Evolutionary conservation across 257 asterid species (phyloP).

Genomic region (Capsicum baccatum): DNA sequence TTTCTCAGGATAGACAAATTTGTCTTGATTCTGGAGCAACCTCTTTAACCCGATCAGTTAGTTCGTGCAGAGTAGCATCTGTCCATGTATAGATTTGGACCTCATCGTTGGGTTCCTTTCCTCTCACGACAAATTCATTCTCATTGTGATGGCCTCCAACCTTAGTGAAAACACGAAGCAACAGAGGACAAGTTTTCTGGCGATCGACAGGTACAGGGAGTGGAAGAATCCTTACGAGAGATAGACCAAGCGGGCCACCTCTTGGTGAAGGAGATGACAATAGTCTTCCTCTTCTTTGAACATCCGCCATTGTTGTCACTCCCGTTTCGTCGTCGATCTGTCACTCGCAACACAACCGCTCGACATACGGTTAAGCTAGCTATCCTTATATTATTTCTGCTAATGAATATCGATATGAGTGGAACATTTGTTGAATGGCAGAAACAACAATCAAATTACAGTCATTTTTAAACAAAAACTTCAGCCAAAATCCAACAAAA

Average conservation of each 20-base stretch:
- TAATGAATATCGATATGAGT: too few species aligned
- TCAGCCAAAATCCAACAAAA: too few species aligned
- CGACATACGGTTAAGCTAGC: too few species aligned
- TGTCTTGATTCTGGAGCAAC: slow-evolving; percentile 84
- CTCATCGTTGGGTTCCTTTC: slow-evolving; percentile 99
- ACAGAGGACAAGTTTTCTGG: slow-evolving; percentile 18
- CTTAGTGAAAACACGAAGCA: slow-evolving; percentile 29
- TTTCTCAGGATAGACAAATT: slow-evolving; percentile 78
- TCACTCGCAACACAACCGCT: neutral
- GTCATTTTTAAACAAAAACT: too few species aligned
- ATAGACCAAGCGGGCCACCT: slow-evolving; percentile 15
- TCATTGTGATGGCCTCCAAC: slow-evolving; percentile 85
- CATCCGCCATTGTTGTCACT: slow-evolving; percentile 27
- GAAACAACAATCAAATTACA: too few species aligned
- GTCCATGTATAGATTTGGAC: slow-evolving; percentile 98
- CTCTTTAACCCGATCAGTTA: slow-evolving; percentile 85
- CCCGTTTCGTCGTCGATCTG: neutral
- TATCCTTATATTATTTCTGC: too few species aligned
- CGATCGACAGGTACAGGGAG: slow-evolving; percentile 17
- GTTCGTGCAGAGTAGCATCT: slow-evolving; percentile 98
- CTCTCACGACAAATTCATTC: slow-evolving; percentile 89
- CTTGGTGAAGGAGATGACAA: slow-evolving; percentile 21
- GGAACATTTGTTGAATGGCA: too few species aligned
- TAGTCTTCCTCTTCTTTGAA: slow-evolving; percentile 27
- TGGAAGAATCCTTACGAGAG: neutral